phyloP scores from a whole-genome alignment of 202 grass and related monocot genomes.

The Setaria viridis region DNA sequence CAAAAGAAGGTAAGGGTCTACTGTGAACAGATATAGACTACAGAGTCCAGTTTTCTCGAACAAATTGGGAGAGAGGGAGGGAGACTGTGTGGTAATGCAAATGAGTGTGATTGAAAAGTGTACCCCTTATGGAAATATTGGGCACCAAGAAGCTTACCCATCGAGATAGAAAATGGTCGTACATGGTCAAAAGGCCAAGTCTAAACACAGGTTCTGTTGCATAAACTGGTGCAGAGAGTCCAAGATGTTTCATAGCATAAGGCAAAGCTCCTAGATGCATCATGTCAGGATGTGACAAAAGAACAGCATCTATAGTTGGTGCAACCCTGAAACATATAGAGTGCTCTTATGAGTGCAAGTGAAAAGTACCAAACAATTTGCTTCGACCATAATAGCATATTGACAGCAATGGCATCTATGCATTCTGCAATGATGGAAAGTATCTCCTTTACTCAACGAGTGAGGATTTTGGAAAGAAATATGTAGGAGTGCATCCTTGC shows the following conservation, averaged over 20 bases:
- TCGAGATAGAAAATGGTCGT: slow-evolving; percentile 87
- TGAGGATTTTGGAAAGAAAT: slow-evolving; percentile 34
- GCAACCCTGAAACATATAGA: slow-evolving; percentile 68
- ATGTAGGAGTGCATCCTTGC: not conserved
- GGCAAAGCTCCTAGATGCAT: slow-evolving; percentile 98
- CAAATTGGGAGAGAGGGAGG: not conserved
- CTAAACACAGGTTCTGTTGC: slow-evolving; percentile 94
- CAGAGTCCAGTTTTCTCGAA: not conserved
- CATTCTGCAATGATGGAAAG: slow-evolving; percentile 12
- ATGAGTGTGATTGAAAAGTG: slow-evolving; percentile 19
- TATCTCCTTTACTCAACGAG: not conserved
- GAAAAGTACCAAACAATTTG: slow-evolving; percentile 2
- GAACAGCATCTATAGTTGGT: slow-evolving; percentile 79
- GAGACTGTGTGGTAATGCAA: slow-evolving; percentile 3
- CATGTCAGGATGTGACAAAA: slow-evolving; percentile 89
- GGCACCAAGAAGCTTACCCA: slow-evolving; percentile 65
- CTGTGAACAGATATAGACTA: not conserved
- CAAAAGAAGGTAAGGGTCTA: slow-evolving; percentile 41
- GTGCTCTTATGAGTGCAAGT: slow-evolving; percentile 20
- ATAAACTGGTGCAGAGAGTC: slow-evolving; percentile 91
- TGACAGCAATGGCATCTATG: not conserved
- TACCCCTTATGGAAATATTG: slow-evolving; percentile 8
- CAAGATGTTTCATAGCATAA: slow-evolving; percentile 88
- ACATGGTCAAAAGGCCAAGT: slow-evolving; percentile 98
- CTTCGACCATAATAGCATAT: not conserved